A percentile compares a stretch with the other conserved stretches of the same genome.
These are phyloP conservation scores for Wickerhamiella siamensis DNA, from an alignment of 805 yeast species.

Conservation along the genomic window DNA sequence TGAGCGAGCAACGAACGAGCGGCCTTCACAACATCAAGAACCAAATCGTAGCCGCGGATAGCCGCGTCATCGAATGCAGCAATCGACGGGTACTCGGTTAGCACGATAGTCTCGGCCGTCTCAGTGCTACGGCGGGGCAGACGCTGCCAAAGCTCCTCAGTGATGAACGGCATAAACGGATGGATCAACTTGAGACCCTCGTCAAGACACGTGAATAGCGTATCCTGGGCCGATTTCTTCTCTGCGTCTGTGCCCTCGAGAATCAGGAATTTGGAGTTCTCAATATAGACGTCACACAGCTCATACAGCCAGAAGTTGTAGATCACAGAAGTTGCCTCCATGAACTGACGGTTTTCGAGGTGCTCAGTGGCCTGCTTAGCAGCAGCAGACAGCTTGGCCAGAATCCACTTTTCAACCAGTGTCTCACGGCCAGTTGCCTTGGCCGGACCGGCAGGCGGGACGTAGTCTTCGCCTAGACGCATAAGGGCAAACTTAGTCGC, in stretches of 20 bases:
- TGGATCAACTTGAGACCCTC: constrained; percentile 84
- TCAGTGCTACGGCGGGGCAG: constrained; percentile 76
- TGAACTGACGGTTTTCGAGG: constrained; percentile 76
- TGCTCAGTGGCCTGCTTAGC: constrained; percentile 48
- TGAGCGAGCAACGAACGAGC: constrained; percentile 88
- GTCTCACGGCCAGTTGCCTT: constrained; percentile 62
- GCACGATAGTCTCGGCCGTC: constrained; percentile 50
- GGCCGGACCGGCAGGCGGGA: constrained; percentile 46
- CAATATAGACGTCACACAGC: constrained; percentile 95
- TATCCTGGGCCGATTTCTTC: constrained; percentile 81
- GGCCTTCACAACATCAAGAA: constrained; percentile 73
- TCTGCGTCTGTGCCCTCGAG: constrained; percentile 80
- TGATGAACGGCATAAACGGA: constrained; percentile 95
- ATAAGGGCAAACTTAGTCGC: constrained; percentile 94
- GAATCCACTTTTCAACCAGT: constrained; percentile 91
- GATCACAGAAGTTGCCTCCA: constrained; percentile 70
- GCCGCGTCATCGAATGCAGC: constrained; percentile 49
- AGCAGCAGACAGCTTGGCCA: constrained; percentile 67
- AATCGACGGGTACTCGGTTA: constrained; percentile 66
- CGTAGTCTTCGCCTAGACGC: constrained; percentile 79
- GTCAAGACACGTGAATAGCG: constrained; percentile 84
- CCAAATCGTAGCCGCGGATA: constrained; percentile 63
- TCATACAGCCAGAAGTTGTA: constrained; percentile 92
- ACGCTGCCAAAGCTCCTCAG: constrained; percentile 99
- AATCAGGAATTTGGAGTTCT: constrained; percentile 86